Evolutionary conservation across 164 flowering plant species (phyloP), one percentile per base, ranked within the genome.

Genomic region (Protea cynaroides): DNA sequence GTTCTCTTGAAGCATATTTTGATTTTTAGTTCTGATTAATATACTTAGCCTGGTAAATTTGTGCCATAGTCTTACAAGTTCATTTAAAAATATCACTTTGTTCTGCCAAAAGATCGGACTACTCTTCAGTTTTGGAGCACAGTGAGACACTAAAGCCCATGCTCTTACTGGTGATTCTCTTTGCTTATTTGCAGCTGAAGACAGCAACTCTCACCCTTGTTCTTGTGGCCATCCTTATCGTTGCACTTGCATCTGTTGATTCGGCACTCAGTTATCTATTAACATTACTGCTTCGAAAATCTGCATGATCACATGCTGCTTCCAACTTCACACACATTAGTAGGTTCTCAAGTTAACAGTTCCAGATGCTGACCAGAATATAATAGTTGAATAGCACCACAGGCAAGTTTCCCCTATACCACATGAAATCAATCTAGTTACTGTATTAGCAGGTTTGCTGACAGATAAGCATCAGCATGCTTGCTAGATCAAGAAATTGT

Each of bases 171-270:
- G 40, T 44, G 25, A 50, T 37, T 51, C 62, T 24, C 12, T 55
- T 29, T 29, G 34, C 2, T 9, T 69, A 56, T 38, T 46, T 74
- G 76, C 91, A 90, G 97, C 83, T 90, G 81, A 91, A 83, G 83
- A 94, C 97, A 22, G 98, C 96, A 58, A 75, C 76, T 24, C 83
- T 93, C 62, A 83, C 95, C 22, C 94, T 90, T 63, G 78, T 89
- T 70, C 83, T 94, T 17, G 91, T 87, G 7, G 93, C 87, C 2
- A 17, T 84, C 64, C 86, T 94, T 51, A 86, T 90, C 14, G 82
- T 94, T 23, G 88, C 90, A 13, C 78, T 94, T 8, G 76, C 91
- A 23, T 83, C 97, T 0, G 67, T 89, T 21, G 97, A 90, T 66
- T 75, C 96, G 10, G 79, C 65, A 25, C 87, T 90, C 50, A 61